Base-by-base conservation (phyloP, 2,329 filamentous ascomycete species). In the Epichloe glyceriae region DNA sequence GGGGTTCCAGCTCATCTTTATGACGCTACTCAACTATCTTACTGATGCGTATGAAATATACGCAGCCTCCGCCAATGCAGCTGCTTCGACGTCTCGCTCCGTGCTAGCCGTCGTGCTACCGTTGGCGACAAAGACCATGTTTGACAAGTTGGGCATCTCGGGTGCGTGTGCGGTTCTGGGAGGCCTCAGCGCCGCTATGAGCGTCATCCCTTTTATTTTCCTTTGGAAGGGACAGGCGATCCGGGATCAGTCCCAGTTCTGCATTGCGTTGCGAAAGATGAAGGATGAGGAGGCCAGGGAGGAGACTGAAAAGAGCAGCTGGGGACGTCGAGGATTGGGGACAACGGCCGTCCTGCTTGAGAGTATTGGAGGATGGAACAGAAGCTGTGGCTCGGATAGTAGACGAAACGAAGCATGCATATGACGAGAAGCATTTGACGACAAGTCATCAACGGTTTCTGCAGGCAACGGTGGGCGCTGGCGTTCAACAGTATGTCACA, bases 1-100 rank as follows among this genome's bases (percentile, higher is more conserved):
- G 52, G 82, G 78, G 10, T 83, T 80, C 58, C 70, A 76, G 61
- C 69, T 81, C 8, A 79, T 82, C 51, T 83, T 85, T 61, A 80
- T 82, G 63, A 76, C 78, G 0, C 68, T 83, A 26, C 65, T 83
- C 19, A 83, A 82, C 56, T 84, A 84, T 58, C 70, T 83, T 14
- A 80, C 76, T 34, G 82, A 85, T 57, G 80, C 81, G n/a, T 85
- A 85, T 63, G 75, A 80, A 55, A 73, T 80, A 44, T 85, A 78
- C 57, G 79, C 80, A 46, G 82, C 83, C 61, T 82, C 83, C 20
- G 90, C 86, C 61, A 97, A 77, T 43, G 91, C 93, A 61, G 85
- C 73, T 49, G 95, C 70, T 69, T 97, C 93, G 51, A 95, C 69
- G 69, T 95, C 86, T 1, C 90, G 93, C 50, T 93, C 93, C 85